Percentiles rank a stretch among this genome's conserved stretches.
These are phyloP conservation scores for Blumeria graminis DNA, from an alignment of 2,329 filamentous ascomycete species.

Conservation along the genomic window DNA sequence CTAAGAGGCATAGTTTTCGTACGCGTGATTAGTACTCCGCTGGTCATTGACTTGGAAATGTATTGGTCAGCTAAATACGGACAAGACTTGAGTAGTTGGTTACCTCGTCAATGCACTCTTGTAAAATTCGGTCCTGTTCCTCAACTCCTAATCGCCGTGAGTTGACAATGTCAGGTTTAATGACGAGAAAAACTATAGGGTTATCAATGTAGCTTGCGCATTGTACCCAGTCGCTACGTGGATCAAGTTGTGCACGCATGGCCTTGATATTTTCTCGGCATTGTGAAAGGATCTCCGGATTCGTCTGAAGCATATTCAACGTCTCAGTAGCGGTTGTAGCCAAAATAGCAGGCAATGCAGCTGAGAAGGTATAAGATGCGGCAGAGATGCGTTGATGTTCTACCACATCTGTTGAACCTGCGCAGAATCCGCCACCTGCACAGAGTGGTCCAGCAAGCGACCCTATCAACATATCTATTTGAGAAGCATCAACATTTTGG, in stretches of 20 bases:
- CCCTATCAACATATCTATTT: conserved; percentile 93
- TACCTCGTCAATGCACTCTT: conserved; percentile 94
- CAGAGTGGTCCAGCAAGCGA: conserved; percentile 76
- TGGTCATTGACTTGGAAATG: conserved; percentile 42
- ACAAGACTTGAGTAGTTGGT: conserved; percentile 9
- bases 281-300: conserved; percentile 54
- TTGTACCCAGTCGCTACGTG: conserved; percentile 75
- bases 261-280: conserved; percentile 68
- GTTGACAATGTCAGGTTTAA: conserved; percentile 64
- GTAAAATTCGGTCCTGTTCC: conserved; percentile 65
- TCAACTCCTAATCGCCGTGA: conserved; percentile 40
- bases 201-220: conserved; percentile 68
- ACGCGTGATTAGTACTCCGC: conserved; percentile 72
- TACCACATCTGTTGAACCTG: conserved; percentile 72
- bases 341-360: conserved; percentile 75
- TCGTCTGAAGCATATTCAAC: conserved; percentile 61
- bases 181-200: conserved; percentile 57
- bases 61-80: not conserved
- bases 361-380: conserved; percentile 84
- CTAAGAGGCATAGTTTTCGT: conserved; percentile 55
- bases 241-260: conserved; percentile 72
- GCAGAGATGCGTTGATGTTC: conserved; percentile 90
- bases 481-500: conserved; percentile 79
- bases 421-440: conserved; percentile 87
- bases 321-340: conserved; percentile 93